Evolutionary conservation across 768 basidiomycete species (phyloP).

Genomic region (Amylocystis lapponica): DNA sequence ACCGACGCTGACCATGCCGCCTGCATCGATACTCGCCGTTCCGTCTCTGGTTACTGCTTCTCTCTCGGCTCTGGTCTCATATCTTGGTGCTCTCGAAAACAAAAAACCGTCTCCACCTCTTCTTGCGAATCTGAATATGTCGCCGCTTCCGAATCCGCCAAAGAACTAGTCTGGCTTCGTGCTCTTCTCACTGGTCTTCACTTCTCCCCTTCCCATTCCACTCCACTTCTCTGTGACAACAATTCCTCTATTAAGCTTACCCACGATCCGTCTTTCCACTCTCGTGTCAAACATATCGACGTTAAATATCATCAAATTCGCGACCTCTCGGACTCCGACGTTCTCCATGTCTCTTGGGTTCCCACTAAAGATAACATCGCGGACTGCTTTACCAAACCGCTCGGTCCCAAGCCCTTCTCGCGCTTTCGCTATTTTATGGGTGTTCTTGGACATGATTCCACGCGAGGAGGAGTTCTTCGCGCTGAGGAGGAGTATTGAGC

Average conservation of each 20-base stretch:
- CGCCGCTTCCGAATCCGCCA: constrained; percentile 18
- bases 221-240: constrained; percentile 30
- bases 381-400: constrained; percentile 37
- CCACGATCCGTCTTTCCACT: constrained; percentile 30
- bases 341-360: constrained; percentile 26
- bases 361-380: constrained; percentile 30
- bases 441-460: constrained; percentile 5
- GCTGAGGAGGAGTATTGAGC: neutral
- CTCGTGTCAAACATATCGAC: constrained; percentile 38
- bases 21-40: constrained; percentile 13
- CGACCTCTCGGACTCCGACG: constrained; percentile 23
- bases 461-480: constrained; percentile 12
- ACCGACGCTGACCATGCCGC: constrained; percentile 26
- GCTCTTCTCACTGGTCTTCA: constrained; percentile 18
- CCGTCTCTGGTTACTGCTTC: constrained; percentile 25
- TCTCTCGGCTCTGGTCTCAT: constrained; percentile 17
- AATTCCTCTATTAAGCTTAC: constrained; percentile 30
- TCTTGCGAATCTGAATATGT: constrained; percentile 33
- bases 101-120: constrained; percentile 23
- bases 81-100: constrained; percentile 25
- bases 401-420: constrained; percentile 15
- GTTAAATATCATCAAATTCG: constrained; percentile 35
- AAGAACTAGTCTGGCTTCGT: constrained; percentile 25
- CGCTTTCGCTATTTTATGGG: constrained; percentile 15
- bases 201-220: constrained; percentile 2